Conservation (phyloP, 257 asterid species). For the Marsdenia floribunda region DNA sequence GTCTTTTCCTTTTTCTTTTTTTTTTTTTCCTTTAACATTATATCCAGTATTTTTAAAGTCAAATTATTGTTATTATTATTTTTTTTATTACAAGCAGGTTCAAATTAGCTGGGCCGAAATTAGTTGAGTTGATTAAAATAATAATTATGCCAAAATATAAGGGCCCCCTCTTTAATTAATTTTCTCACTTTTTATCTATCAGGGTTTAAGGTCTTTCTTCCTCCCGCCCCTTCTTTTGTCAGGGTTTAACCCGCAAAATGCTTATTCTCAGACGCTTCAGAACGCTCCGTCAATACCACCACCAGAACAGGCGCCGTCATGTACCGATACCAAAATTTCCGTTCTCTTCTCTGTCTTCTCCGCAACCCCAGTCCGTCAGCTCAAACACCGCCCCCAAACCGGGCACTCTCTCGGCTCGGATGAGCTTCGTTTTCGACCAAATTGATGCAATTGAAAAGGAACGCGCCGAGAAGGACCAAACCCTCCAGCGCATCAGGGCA, state of each 20-base stretch:
- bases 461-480: conserved; percentile 64
- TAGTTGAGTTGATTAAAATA: no score
- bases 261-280: conserved; percentile 10
- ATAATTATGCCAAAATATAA: background rate
- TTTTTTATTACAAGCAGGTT: no score
- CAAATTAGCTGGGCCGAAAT: no score
- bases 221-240: conserved; percentile 13
- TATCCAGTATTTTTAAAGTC: no score
- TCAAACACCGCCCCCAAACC: conserved; percentile 43
- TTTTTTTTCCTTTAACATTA: no score
- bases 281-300: background rate
- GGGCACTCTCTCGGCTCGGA: conserved; percentile 70
- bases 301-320: background rate
- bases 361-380: conserved; percentile 31
- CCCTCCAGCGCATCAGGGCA: conserved; percentile 85
- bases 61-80: no score
- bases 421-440: conserved; percentile 90
- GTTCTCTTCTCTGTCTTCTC: conserved; percentile 29
- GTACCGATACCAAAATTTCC: background rate
- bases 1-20: no score
- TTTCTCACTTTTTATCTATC: no score
- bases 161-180: background rate
- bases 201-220: conserved; percentile 21
- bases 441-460: conserved; percentile 72
- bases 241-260: conserved; percentile 25